Conservation (phyloP, 2,329 filamentous ascomycete species). For the Colletotrichum tanaceti region DNA sequence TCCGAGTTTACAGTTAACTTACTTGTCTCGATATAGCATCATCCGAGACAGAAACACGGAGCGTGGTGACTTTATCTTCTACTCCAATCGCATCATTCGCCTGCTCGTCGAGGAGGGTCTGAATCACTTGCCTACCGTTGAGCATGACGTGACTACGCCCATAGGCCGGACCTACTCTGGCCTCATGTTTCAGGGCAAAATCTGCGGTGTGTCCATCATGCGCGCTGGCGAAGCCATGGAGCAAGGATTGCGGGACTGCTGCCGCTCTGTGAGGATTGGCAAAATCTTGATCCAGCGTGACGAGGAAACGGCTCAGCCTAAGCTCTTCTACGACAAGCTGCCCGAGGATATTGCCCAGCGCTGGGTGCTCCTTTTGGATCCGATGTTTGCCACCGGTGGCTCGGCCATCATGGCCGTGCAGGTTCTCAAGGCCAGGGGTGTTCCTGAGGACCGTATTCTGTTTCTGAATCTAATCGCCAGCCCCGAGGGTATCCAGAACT, state of each 20-base stretch:
- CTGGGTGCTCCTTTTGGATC: slow-evolving; percentile 94
- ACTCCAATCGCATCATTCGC: slow-evolving; percentile 97
- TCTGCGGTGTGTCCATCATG: slow-evolving; percentile 99
- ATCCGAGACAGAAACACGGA: slow-evolving; percentile 92
- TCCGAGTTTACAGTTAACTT: slow-evolving; percentile 20
- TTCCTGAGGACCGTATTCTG: slow-evolving; percentile 93
- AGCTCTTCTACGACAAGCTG: slow-evolving; percentile 97
- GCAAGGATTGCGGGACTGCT: slow-evolving; percentile 94
- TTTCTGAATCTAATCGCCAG: slow-evolving; percentile 99
- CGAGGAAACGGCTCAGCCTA: slow-evolving; percentile 91
- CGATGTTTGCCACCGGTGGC: slow-evolving; percentile 99
- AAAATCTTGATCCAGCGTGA: slow-evolving; percentile 99
- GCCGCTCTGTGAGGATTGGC: slow-evolving; percentile 95
- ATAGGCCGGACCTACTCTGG: slow-evolving; percentile 89
- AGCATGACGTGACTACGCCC: slow-evolving; percentile 89
- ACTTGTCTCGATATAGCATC: slow-evolving; percentile 70
- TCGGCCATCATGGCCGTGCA: slow-evolving; percentile 98
- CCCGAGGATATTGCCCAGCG: slow-evolving; percentile 91
- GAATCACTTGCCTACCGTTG: slow-evolving; percentile 93
- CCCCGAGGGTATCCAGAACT: slow-evolving; percentile 89
- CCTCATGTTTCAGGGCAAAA: slow-evolving; percentile 96
- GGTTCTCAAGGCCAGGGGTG: slow-evolving; percentile 87
- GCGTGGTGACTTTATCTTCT: slow-evolving; percentile 98
- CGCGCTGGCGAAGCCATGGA: slow-evolving; percentile 98
- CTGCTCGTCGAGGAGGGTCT: slow-evolving; percentile 96